Base-by-base conservation (phyloP, 768 basidiomycete genomes). In the Sporobolomyces roseus region DNA sequence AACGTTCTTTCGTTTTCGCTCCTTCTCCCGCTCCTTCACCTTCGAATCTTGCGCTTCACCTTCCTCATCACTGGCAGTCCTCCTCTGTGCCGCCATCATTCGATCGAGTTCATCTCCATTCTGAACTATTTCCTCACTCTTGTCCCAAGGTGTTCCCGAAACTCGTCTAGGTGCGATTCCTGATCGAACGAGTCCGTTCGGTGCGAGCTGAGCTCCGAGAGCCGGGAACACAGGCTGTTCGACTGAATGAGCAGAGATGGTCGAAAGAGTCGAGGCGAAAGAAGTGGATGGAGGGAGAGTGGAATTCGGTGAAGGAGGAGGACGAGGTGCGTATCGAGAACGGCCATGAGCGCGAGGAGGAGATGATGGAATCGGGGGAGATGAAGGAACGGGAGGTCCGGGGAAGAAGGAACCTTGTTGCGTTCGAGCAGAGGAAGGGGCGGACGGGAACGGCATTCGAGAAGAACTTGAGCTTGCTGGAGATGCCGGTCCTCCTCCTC, bases 51-150 rank as follows among this genome's bases (percentile, higher is more conserved):
- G 16, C 8, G 21, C 9, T 21, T 41, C 46, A 16, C 6, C 29
- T 29, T 43, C 36, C 2, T n/a, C 29, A 27, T 25, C 25, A 4
- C 29, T 30, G 21, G 27, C 12, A 4, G 27, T 9, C 25, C 30
- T 5, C 63, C 45, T 32, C 51, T 61, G 63, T 16, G 68, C 63
- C 1, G 59, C 51, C 63, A 70, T 65, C 63, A 70, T 70, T 8
- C 52, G 46, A 38, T 65, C 68, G 10, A 69, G 58, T 62, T 69
- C 68, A 36, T 69, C 68, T 7, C 55, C 55, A 9, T 36, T 32
- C 58, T 53, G 35, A 21, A 13, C 54, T 5, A 23, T 35, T 6
- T 9, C 60, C 46, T 8, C 8, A 23, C 27, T 46, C 16, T 36
- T 25, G 25, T 64, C 68, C 63, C 63, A 65, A 0, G 63, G 63